Conservation (phyloP, 2,329 filamentous ascomycete genomes). For the Diaporthe citrichinensis region DNA sequence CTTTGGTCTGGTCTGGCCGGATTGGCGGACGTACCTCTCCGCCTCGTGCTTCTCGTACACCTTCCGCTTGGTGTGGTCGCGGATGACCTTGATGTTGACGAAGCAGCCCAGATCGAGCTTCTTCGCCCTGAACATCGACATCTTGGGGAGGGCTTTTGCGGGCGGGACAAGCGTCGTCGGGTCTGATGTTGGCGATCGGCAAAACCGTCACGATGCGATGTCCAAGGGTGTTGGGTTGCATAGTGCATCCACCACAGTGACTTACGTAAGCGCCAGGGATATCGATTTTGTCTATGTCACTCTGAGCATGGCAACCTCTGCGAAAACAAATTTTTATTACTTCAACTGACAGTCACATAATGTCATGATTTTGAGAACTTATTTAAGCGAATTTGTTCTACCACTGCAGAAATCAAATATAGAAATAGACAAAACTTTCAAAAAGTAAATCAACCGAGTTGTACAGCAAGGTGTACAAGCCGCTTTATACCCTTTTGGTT, state of each 20-base stretch:
- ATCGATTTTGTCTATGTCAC: neutral
- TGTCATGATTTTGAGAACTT: neutral
- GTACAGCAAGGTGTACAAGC: slow-evolving; percentile 32
- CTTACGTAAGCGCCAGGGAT: slow-evolving; percentile 22
- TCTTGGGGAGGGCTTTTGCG: slow-evolving; percentile 56
- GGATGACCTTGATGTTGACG: slow-evolving; percentile 87
- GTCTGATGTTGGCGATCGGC: slow-evolving; percentile 13
- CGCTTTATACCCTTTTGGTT: slow-evolving; percentile 34
- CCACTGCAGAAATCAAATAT: slow-evolving; percentile 3
- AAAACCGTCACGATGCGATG: neutral
- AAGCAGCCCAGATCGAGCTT: slow-evolving; percentile 91
- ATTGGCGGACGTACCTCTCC: slow-evolving; percentile 76
- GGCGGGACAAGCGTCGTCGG: slow-evolving; percentile 22
- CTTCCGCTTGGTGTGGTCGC: slow-evolving; percentile 97
- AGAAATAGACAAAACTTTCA: neutral
- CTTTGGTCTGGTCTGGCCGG: neutral
- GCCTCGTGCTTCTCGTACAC: slow-evolving; percentile 89
- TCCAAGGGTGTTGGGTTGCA: neutral
- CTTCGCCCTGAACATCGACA: slow-evolving; percentile 91
- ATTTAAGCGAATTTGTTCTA: slow-evolving; percentile 8
- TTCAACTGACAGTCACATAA: neutral
- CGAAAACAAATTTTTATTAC: neutral
- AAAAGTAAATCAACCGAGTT: slow-evolving; percentile 29
- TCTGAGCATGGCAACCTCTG: neutral
- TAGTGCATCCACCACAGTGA: neutral